Base-by-base conservation (phyloP, 2,329 filamentous ascomycete genomes). In the Emericellopsis atlantica region DNA sequence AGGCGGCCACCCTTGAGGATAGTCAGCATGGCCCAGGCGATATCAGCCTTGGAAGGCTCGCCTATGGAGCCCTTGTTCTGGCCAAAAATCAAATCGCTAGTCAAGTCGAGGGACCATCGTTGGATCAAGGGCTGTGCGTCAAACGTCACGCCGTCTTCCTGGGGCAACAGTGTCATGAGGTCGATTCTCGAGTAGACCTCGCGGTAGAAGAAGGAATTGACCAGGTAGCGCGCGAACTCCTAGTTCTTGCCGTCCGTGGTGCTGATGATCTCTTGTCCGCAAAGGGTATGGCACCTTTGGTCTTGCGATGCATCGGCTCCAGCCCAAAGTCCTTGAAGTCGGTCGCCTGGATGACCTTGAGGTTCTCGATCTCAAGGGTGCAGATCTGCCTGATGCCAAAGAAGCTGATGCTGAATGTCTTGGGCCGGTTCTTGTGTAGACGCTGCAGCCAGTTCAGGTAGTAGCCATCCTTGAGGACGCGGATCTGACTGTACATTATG, bases 321-420 rank as follows among this genome's bases (percentile, higher is more conserved):
- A 50, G 42, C 11, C 48, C 47, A 37, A 48, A 49, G 23, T 46
- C 44, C n/a, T 45, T 41, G 36, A 49, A 49, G 15, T 49, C 47
- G 18, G 48, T 49, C 6, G 48, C 48, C 4, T 45, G 48, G 44
- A 50, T 46, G 2, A 46, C 47, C 24, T 50, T 50, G 39, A 50
- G 42, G 36, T 46, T 48, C 26, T 50, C 47, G 35, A 45, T 44
- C 38, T 50, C 47, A n/a, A 37, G 48, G 2, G 48, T 46, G 39
- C 45, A 49, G 32, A 50, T 46, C 44, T 45, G 44, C 1, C 46
- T 41, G 39, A 43, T 42, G 8, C 49, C 49, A 34, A 46, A 44
- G 40, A 49, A 51, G 11, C 44, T 49, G n/a, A 48, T 44, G 8
- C 43, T 42, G 37, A 50, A 51, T 0, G 49, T 51, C 3, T 32